Base-by-base conservation (phyloP, 2,329 filamentous ascomycete genomes). In the Botryotinia narcissicola region DNA sequence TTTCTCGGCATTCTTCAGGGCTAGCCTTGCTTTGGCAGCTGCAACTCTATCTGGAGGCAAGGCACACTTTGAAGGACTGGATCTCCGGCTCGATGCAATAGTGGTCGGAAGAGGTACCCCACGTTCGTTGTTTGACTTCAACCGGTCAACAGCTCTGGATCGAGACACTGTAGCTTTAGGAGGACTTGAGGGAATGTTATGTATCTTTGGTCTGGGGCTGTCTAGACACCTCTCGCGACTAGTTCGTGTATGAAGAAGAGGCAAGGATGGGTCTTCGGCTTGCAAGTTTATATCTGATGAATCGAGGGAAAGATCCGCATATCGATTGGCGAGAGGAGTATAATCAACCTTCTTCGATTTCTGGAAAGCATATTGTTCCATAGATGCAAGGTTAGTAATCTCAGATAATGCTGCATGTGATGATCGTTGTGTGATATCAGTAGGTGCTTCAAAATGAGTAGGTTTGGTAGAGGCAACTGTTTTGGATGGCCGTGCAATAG, bases 11-110 rank as follows among this genome's bases (percentile, higher is more conserved):
- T 76, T 76, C 63, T 80, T 81, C 71, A 77, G 75, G 68, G 81
- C 78, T 12, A 81, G 73, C 67, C 81, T 77, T 54, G 80, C 80
- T 71, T 77, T 80, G 16, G 81, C 81, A 48, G 81, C 81, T 44
- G 80, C 81, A 59, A 76, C 77, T 71, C 81, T 78, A 35, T 81
- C 81, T 42, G 81, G 80, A 42, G 79, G 78, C 22, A 82, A 74
- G 14, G 74, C 73, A 46, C 62, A 70, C 57, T 76, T 78, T 68
- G 75, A 77, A 16, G 78, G 70, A 68, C 74, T 77, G 25, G 75
- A 73, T 22, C 75, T 59, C 51, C 75, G 72, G 59, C 75, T 78
- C n/a, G 78, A 75, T 32, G 73, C 67, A 35, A 74, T 62, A 59
- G 72, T 73, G 9, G 37, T 64, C 29, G 73, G 73, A 35, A 57